These are phyloP conservation scores for Solanum bulbocastanum DNA, from an alignment of 257 asterid genomes.

Conservation along the genomic window DNA sequence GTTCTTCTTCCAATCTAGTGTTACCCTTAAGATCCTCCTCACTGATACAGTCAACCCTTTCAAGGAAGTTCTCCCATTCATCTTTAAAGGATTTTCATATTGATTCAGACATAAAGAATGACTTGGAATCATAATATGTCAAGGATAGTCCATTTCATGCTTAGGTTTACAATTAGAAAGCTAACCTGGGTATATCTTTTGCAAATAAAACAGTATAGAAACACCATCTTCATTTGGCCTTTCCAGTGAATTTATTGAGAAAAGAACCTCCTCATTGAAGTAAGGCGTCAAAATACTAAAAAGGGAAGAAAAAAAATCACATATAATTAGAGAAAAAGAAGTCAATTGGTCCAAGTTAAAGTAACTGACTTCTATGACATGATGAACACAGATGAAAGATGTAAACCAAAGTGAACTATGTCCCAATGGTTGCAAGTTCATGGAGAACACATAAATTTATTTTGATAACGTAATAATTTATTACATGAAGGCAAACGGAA, in stretches of 20 bases:
- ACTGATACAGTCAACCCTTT: constrained; percentile 52
- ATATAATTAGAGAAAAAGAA: not conserved
- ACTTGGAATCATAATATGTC: not conserved
- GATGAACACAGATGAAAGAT: not conserved
- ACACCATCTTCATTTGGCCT: constrained; percentile 93
- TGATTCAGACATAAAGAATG: constrained; percentile 2
- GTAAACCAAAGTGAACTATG: not conserved
- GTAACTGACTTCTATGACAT: not conserved
- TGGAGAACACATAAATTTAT: not conserved
- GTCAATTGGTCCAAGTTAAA: not conserved
- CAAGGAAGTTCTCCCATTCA: constrained; percentile 90
- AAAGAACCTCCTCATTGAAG: constrained; percentile 79
- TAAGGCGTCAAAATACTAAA: constrained; percentile 87
- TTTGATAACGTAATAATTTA: not conserved
- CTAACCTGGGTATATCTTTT: constrained; percentile 88
- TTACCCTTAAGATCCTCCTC: constrained; percentile 77
- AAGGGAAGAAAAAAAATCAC: not conserved
- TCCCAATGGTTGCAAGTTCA: not conserved
- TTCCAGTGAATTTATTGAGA: constrained; percentile 60
- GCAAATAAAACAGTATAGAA: constrained; percentile 83
- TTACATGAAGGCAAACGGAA: not conserved
- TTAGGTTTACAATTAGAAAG: constrained; percentile 4
- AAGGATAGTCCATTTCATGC: not conserved
- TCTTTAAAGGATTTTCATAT: constrained; percentile 30
- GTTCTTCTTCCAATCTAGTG: constrained; percentile 56